Percentiles rank a stretch among this genome's conserved stretches.
Conservation (phyloP, 2,329 filamentous ascomycete species). For the Penicillium sp. region DNA sequence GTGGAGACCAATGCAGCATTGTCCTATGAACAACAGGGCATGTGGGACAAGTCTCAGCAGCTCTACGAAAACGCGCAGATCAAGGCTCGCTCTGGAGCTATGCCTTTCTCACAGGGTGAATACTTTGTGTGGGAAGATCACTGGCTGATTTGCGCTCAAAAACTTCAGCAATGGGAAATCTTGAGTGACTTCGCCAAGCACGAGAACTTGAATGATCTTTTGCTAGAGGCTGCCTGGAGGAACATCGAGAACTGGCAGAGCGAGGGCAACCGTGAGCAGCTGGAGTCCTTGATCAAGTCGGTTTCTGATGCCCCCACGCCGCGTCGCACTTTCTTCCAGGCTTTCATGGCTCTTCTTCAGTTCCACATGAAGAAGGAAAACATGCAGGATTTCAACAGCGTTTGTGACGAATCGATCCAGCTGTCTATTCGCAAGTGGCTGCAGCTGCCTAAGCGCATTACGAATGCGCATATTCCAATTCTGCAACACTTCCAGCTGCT, state of each 20-base stretch:
- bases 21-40: conserved; percentile 96
- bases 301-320: conserved; percentile 97
- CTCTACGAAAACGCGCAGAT: conserved; percentile 96
- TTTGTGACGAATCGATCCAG: conserved; percentile 96
- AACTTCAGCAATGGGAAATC: conserved; percentile 98
- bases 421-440: conserved; percentile 98
- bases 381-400: conserved; percentile 72
- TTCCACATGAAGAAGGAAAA: conserved; percentile 84
- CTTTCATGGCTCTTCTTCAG: conserved; percentile 94
- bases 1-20: conserved; percentile 95
- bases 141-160: conserved; percentile 95
- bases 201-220: conserved; percentile 94
- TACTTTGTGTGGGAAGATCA: conserved; percentile 99
- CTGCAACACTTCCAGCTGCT: conserved; percentile 97
- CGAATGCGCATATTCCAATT: conserved; percentile 89
- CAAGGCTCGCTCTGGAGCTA: conserved; percentile 90
- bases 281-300: conserved; percentile 91
- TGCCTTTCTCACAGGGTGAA: conserved; percentile 91
- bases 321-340: conserved; percentile 91
- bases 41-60: conserved; percentile 98
- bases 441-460: conserved; percentile 88
- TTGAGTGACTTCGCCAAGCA: conserved; percentile 97
- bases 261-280: conserved; percentile 75
- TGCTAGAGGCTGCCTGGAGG: conserved; percentile 92
- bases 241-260: conserved; percentile 93